These are phyloP conservation scores for Nannochloris sp. DNA, from an alignment of 139 green algal genomes.

Conservation along the genomic window DNA sequence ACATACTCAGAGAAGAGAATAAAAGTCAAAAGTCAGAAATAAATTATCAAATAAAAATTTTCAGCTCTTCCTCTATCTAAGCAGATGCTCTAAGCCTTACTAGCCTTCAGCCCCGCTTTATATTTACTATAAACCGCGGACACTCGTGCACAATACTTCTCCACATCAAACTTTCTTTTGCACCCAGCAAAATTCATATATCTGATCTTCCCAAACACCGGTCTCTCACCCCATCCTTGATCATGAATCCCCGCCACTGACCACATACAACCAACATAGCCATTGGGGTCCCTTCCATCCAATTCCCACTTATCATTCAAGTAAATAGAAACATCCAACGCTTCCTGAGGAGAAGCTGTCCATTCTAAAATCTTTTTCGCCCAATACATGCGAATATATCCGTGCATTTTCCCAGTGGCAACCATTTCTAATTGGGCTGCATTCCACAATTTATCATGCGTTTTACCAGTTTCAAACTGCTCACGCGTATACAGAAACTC, in stretches of 20 bases:
- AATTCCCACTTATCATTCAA: slow-evolving; percentile 88
- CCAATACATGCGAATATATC: slow-evolving; percentile 99
- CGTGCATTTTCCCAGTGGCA: slow-evolving; percentile 92
- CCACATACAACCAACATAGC: slow-evolving; percentile 94
- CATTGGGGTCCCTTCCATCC: slow-evolving; percentile 79
- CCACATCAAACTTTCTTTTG: slow-evolving; percentile 94
- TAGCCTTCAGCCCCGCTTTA: too few species aligned
- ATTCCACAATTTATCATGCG: slow-evolving; percentile 96
- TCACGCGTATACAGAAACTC: slow-evolving; percentile 43
- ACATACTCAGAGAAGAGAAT: too few species aligned
- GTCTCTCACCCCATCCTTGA: slow-evolving; percentile 86
- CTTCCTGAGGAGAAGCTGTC: slow-evolving; percentile 69
- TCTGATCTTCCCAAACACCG: slow-evolving; percentile 95
- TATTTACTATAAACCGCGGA: too few species aligned
- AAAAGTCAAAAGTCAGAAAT: too few species aligned
- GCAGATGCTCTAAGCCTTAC: too few species aligned
- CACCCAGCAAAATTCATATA: slow-evolving; percentile 94
- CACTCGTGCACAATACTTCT: slow-evolving; percentile 50
- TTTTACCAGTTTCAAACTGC: slow-evolving; percentile 77
- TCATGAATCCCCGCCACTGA: slow-evolving; percentile 88
- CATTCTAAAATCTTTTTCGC: slow-evolving; percentile 98
- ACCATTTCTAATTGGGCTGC: slow-evolving; percentile 88
- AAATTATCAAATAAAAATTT: too few species aligned
- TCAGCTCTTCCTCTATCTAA: too few species aligned
- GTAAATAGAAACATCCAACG: slow-evolving; percentile 70